Base-by-base conservation (phyloP, 768 basidiomycete species). In the Cyclocybe cylindracea region DNA sequence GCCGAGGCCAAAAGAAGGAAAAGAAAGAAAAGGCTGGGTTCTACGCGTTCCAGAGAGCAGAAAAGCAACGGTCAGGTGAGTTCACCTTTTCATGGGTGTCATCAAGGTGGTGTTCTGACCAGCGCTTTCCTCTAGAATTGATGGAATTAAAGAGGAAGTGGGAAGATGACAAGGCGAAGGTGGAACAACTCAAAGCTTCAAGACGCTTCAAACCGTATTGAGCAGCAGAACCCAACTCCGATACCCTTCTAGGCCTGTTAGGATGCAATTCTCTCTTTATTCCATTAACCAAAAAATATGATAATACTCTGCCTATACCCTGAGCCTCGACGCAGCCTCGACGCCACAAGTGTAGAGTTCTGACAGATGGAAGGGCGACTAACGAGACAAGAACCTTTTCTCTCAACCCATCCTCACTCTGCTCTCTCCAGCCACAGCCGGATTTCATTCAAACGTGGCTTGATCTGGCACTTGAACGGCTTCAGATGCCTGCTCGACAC, bases 11-110 rank as follows among this genome's bases (percentile, higher is more conserved):
- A 56, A 81, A 79, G 70, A 84, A 80, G 66, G 79, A 80, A 54
- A 75, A 77, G 58, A 83, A 84, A 66, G 86, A 88, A 68, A 89
- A 85, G 63, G 81, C 79, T 42, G 78, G 79, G 3, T 95, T 97
- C 65, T 96, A 98, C 68, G 86, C 84, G 19, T 96, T 94, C 79
- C 93, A 97, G 68, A 84, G 86, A 63, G 87, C 87, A 43, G 94
- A 94, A 69, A 89, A 88, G 73, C 94, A 94, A 67, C 74, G 92
- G 51, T 81, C 87, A 68, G 86, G 94, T 94, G 60, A 49, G 73
- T 58, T 31, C 47, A 50, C 61, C 56, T 35, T 44, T 43, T 47
- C 7, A 4, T 43, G 56, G 31, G 35, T 32, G 24, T 50, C 24
- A 14, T 7, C 41, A 45, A 24, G 36, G n/a, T 1, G 39, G 39